Conservation (phyloP, 2,329 filamentous ascomycete genomes). For the Phialophora chinensis region DNA sequence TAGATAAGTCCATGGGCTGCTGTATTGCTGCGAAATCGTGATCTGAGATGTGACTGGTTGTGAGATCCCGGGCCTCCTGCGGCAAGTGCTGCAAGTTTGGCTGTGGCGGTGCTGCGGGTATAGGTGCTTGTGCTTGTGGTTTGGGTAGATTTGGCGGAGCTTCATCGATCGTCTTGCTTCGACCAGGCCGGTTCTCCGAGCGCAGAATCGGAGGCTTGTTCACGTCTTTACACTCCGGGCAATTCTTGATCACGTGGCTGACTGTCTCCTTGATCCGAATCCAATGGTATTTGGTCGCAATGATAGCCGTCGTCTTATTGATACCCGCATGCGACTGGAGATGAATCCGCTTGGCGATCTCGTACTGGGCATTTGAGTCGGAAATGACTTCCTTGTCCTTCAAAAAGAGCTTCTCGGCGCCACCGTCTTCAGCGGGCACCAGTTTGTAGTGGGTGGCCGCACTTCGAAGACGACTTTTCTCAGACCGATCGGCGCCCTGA, state of each 20-base stretch:
- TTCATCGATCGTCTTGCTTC: constrained; percentile 39
- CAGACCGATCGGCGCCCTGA: constrained; percentile 87
- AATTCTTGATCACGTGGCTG: constrained; percentile 90
- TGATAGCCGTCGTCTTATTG: constrained; percentile 95
- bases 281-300: constrained; percentile 96
- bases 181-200: constrained; percentile 39
- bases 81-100: constrained; percentile 23
- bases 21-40: constrained; percentile 35
- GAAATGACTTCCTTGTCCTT: constrained; percentile 98
- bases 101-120: background rate
- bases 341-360: constrained; percentile 82
- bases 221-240: constrained; percentile 83
- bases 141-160: constrained; percentile 21
- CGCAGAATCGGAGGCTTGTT: constrained; percentile 61
- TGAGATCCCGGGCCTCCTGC: constrained; percentile 23
- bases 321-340: constrained; percentile 82
- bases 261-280: constrained; percentile 98
- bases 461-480: constrained; percentile 91
- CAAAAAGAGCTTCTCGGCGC: constrained; percentile 81
- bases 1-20: constrained; percentile 39
- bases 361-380: constrained; percentile 86
- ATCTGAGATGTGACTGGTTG: constrained; percentile 28
- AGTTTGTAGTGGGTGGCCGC: constrained; percentile 96
- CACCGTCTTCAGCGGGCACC: constrained; percentile 56
- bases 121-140: background rate